These are phyloP conservation scores for Penicillium sp. DNA, from an alignment of 2,329 filamentous ascomycete species.

Conservation along the genomic window DNA sequence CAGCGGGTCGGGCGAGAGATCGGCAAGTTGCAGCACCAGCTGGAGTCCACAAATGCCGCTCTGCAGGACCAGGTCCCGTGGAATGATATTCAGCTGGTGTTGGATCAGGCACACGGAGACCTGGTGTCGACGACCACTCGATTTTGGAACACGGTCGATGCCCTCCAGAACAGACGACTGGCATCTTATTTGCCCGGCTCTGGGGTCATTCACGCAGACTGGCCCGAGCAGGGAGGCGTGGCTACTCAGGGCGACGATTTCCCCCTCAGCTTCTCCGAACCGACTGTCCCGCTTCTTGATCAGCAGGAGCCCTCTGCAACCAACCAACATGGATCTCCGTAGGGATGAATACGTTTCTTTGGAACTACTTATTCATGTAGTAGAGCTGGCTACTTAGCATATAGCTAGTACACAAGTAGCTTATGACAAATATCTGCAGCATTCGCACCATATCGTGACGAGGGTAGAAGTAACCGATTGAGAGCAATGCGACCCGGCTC, in stretches of 20 bases:
- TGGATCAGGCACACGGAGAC: conserved; percentile 6
- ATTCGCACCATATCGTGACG: too few relatives aligned
- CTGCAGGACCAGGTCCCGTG: background rate
- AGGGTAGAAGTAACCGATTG: too few relatives aligned
- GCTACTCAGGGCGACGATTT: background rate
- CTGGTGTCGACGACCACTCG: conserved; percentile 3
- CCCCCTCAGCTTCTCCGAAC: background rate
- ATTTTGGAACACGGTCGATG: conserved; percentile 1
- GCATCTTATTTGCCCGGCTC: background rate
- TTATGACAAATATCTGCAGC: background rate
- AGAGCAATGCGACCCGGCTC: too few relatives aligned
- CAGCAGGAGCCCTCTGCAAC: background rate
- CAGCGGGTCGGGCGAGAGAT: background rate
- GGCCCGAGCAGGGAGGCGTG: background rate
- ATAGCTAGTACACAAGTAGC: background rate
- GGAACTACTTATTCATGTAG: background rate
- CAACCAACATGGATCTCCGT: background rate
- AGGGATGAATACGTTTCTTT: background rate
- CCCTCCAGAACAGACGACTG: conserved; percentile 1
- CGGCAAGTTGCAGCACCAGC: conserved; percentile 1
- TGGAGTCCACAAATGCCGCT: conserved; percentile 2
- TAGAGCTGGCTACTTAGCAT: background rate
- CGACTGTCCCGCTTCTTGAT: background rate
- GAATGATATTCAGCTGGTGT: conserved; percentile 5
- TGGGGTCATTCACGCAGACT: background rate